Percentiles rank a stretch among this genome's conserved stretches.
These are phyloP conservation scores for Fragaria ananassa DNA, from an alignment of 306 rosid species.

Conservation along the genomic window DNA sequence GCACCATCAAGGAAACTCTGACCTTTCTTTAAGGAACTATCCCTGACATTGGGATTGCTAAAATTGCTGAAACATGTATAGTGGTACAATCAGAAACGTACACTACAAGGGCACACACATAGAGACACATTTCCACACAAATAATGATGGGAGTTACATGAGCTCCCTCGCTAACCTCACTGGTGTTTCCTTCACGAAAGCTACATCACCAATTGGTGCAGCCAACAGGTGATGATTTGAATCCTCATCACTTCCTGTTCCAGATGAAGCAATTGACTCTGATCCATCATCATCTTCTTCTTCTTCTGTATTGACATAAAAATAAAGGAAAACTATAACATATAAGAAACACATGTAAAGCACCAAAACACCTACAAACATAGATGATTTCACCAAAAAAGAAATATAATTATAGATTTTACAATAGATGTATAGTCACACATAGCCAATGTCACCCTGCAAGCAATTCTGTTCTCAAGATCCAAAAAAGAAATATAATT, in stretches of 20 bases:
- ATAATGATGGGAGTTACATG: conserved; percentile 33
- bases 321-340: not conserved
- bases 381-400: not conserved
- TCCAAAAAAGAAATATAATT: not conserved
- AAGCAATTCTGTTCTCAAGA: not conserved
- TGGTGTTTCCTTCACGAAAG: conserved; percentile 66
- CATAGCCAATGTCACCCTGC: not conserved
- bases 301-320: conserved; percentile 51
- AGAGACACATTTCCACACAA: conserved; percentile 20
- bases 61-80: conserved; percentile 23
- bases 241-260: conserved; percentile 63
- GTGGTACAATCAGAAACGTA: conserved; percentile 29
- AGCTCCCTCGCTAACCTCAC: conserved; percentile 65
- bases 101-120: conserved; percentile 30
- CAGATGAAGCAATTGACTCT: conserved; percentile 53
- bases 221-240: conserved; percentile 62
- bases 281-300: conserved; percentile 66
- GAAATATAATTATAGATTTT: not conserved
- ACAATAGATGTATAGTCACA: not conserved
- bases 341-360: not conserved
- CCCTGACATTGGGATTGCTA: conserved; percentile 9
- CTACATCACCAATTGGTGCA: conserved; percentile 53
- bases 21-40: conserved; percentile 20
- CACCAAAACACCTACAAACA: conserved; percentile 1
- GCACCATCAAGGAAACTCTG: conserved; percentile 9